Conservation (phyloP, 768 basidiomycete genomes). For the Cystobasidium tubakii region DNA sequence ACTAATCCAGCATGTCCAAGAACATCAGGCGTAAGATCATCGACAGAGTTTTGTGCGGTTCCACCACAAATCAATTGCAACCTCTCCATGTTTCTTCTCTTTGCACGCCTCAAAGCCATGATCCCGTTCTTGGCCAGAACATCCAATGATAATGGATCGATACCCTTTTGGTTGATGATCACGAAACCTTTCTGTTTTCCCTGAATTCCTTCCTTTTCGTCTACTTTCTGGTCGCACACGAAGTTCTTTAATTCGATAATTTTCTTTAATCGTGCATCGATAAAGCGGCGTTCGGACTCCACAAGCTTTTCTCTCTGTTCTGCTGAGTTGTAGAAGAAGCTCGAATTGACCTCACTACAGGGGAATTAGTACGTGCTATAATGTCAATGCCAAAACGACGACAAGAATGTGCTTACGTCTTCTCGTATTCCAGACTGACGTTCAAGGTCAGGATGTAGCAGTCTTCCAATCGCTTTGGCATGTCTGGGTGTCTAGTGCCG, state of each 20-base stretch:
- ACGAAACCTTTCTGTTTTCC: slow-evolving; percentile 71
- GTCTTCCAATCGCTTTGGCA: slow-evolving; percentile 97
- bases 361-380: background rate
- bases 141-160: slow-evolving; percentile 93
- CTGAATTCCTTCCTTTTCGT: slow-evolving; percentile 62
- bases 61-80: slow-evolving; percentile 92
- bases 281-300: slow-evolving; percentile 88
- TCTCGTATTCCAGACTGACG: slow-evolving; percentile 97
- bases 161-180: slow-evolving; percentile 97
- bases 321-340: slow-evolving; percentile 97
- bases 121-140: slow-evolving; percentile 95
- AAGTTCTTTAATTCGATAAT: slow-evolving; percentile 92
- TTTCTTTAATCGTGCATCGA: slow-evolving; percentile 88
- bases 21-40: slow-evolving; percentile 82
- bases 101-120: slow-evolving; percentile 84
- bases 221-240: slow-evolving; percentile 89
- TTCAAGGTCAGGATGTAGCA: slow-evolving; percentile 91
- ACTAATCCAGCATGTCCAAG: slow-evolving; percentile 97
- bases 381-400: background rate
- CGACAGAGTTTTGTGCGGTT: slow-evolving; percentile 92
- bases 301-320: slow-evolving; percentile 98
- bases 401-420: slow-evolving; percentile 66
- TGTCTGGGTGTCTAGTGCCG: slow-evolving; percentile 94
- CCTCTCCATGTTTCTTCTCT: slow-evolving; percentile 97
- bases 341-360: slow-evolving; percentile 90